phyloP scores from a whole-genome alignment of 345 rosid genomes.

The Gossypium rotundifolium region DNA sequence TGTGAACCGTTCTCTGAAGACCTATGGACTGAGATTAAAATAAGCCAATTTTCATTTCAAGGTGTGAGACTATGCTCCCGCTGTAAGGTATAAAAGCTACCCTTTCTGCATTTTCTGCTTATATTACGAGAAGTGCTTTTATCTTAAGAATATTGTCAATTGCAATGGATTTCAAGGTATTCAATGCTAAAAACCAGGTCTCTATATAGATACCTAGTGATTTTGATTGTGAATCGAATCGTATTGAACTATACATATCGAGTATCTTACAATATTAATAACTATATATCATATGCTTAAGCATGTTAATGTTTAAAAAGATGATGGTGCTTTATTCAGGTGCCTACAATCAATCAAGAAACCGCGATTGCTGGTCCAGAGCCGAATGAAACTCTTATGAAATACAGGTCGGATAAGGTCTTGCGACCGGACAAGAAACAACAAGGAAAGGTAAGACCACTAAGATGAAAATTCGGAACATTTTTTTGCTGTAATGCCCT shows the following conservation, averaged over 20 bases:
- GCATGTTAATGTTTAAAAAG: not conserved
- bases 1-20: constrained; percentile 87
- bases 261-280: not conserved
- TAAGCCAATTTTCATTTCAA: constrained; percentile 43
- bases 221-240: not conserved
- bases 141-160: not conserved
- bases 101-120: not conserved
- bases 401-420: constrained; percentile 53
- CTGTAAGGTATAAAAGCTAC: constrained; percentile 55
- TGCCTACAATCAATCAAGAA: constrained; percentile 69
- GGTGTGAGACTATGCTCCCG: constrained; percentile 76
- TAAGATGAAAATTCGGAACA: constrained; percentile 4
- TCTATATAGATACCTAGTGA: not conserved
- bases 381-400: constrained; percentile 58
- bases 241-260: not conserved
- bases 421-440: constrained; percentile 60
- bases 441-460: constrained; percentile 53
- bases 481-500: not conserved
- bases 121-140: not conserved
- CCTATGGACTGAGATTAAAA: constrained; percentile 64
- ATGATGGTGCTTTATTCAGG: constrained; percentile 23
- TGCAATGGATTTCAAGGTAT: too few relatives aligned
- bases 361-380: constrained; percentile 56
- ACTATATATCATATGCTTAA: not conserved
- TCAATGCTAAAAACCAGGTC: not conserved